Conservation (phyloP, 2,329 filamentous ascomycete genomes). For the Parastagonospora nodorum region DNA sequence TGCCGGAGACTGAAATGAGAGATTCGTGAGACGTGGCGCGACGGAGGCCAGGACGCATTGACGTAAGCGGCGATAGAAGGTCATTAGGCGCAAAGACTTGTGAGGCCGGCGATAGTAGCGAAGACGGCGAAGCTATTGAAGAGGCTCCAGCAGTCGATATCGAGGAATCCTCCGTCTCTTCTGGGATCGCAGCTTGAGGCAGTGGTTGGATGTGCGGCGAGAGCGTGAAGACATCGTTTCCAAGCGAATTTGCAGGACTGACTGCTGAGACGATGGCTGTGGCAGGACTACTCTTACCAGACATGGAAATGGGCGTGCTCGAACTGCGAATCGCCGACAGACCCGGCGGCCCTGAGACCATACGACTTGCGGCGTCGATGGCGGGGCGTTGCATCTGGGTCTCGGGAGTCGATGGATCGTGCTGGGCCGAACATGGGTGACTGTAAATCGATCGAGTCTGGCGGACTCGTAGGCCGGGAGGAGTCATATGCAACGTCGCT, state of each 20-base stretch:
- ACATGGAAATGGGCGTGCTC: constrained; percentile 40
- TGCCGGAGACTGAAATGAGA: constrained; percentile 81
- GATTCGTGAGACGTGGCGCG: constrained; percentile 82
- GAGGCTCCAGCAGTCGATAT: constrained; percentile 15
- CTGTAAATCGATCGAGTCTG: constrained; percentile 65
- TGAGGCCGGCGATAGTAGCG: constrained; percentile 9
- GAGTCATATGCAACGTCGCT: constrained; percentile 64
- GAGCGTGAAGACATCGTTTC: constrained; percentile 35
- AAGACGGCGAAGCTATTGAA: constrained; percentile 28
- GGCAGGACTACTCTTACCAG: constrained; percentile 41
- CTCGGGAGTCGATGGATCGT: constrained; percentile 28
- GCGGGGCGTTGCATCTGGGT: constrained; percentile 16
- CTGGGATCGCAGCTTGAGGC: constrained; percentile 39
- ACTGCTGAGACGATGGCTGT: constrained; percentile 38
- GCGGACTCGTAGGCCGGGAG: constrained; percentile 78
- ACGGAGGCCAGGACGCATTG: constrained; percentile 57
- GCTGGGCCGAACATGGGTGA: constrained; percentile 64
- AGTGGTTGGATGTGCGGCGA: constrained; percentile 28
- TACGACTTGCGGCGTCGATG: constrained; percentile 31
- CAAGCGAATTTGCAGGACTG: constrained; percentile 39
- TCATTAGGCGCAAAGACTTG: constrained; percentile 35
- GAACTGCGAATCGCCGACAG: constrained; percentile 37
- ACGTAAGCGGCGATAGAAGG: constrained; percentile 33
- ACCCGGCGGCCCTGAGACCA: constrained; percentile 34
- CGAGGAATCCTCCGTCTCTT: constrained; percentile 40